Evolutionary conservation across 192 early-diverging fungal species (phyloP).

Genomic region (Linnemannia exigua): DNA sequence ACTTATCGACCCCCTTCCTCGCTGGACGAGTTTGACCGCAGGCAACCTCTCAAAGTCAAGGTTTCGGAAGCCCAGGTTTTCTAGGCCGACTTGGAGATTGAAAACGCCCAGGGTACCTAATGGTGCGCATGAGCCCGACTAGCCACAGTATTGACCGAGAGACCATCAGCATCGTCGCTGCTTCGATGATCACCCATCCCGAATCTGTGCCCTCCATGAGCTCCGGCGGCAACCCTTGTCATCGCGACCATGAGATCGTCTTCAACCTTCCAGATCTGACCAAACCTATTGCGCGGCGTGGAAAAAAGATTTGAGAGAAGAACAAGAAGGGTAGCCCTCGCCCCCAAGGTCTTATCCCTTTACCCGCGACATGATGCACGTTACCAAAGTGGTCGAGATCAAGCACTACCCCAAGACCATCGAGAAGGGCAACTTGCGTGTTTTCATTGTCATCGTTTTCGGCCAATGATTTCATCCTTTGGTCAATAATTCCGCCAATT

Average conservation of each 20-base stretch:
- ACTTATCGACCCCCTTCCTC: neutral
- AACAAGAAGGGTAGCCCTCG: neutral
- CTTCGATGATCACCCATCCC: conserved; percentile 26
- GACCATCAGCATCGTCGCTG: conserved; percentile 22
- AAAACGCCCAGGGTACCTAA: neutral
- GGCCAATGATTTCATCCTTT: conserved; percentile 18
- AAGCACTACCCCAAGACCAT: conserved; percentile 25
- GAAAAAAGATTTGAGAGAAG: conserved; percentile 16
- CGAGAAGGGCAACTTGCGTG: conserved; percentile 17
- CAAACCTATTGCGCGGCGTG: conserved; percentile 25
- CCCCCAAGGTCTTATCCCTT: conserved; percentile 6
- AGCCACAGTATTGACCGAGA: conserved; percentile 18
- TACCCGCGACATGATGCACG: neutral
- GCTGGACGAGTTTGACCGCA: neutral
- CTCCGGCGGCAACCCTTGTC: neutral
- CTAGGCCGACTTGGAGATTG: neutral
- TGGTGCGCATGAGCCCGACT: conserved; percentile 18
- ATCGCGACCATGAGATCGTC: conserved; percentile 17
- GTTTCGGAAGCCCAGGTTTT: conserved; percentile 4
- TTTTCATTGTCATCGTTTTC: conserved; percentile 38
- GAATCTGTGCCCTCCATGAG: neutral
- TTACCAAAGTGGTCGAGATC: conserved; percentile 32
- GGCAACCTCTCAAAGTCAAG: neutral
- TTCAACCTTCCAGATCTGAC: conserved; percentile 32
- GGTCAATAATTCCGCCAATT: conserved; percentile 3